These are phyloP conservation scores for Daedaleopsis nitida DNA, from an alignment of 768 basidiomycete genomes.

Conservation along the genomic window DNA sequence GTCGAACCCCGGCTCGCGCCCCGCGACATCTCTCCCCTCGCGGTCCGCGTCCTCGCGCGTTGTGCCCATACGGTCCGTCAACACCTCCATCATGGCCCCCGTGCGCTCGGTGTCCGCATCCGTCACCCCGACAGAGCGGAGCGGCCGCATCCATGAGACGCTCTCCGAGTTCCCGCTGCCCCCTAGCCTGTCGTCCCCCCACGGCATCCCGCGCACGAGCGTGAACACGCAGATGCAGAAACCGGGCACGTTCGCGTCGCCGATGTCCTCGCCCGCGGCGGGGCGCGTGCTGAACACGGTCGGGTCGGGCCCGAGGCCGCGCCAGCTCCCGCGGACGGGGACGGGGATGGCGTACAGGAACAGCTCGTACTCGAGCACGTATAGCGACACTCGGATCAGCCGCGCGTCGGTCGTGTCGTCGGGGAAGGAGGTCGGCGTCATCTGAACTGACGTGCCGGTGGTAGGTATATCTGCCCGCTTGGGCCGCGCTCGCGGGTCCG, in stretches of 20 bases:
- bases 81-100: slow-evolving; percentile 12
- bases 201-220: neutral
- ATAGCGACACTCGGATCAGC: slow-evolving; percentile 16
- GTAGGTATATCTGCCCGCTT: too few relatives aligned
- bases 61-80: slow-evolving; percentile 12
- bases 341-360: slow-evolving; percentile 66
- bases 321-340: slow-evolving; percentile 58
- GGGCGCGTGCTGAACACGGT: slow-evolving; percentile 18
- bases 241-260: neutral
- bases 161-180: slow-evolving; percentile 14
- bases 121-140: neutral
- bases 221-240: slow-evolving; percentile 9
- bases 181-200: neutral
- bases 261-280: slow-evolving; percentile 9
- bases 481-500: too few relatives aligned
- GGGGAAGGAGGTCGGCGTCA: neutral
- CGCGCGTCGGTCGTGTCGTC: slow-evolving; percentile 17
- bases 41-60: neutral
- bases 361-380: slow-evolving; percentile 23
- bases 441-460: neutral
- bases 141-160: slow-evolving; percentile 2
- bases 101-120: slow-evolving; percentile 9
- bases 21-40: neutral
- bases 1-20: slow-evolving; percentile 16
- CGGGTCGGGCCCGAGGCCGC: slow-evolving; percentile 24